Base-by-base conservation (phyloP, 2,329 filamentous ascomycete genomes). In the Fusarium sp. region DNA sequence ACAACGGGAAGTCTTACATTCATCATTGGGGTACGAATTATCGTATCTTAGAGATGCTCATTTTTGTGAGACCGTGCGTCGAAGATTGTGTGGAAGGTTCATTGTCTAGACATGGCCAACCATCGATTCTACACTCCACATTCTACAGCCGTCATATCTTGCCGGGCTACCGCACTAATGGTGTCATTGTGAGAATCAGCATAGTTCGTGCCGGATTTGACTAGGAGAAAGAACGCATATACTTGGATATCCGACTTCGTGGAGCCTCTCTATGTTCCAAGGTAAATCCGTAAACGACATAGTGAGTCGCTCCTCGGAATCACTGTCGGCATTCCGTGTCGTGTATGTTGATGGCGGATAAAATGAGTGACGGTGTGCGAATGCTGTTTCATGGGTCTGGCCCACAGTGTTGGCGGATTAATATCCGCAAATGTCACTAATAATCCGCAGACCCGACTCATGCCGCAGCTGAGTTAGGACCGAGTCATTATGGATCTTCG, bases 191-290 rank as follows among this genome's bases (percentile, higher is more conserved):
- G 18, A 41, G n/a, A 41, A 41, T 39, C 60, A 29, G 61, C 61
- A 1, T 73, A 62, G 52, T 82, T 41, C n/a, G 6, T 41, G 3
- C n/a, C 5, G n/a, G 39, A 41, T 20, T 6, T 10, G 8, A 20
- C 20, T 22, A 45, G 20, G n/a, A 8, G 14, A 45, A 22, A 22
- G 6, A 45, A 7, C n/a, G 41, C 11, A 45, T 16, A 45, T 8
- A 22, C 20, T 22, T 45, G 20, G 20, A 45, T 22, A 14, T 22
- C 41, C 20, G 41, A 2, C 41, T 22, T 22, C 6, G 13, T 8
- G 20, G 41, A 14, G 11, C 22, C 41, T 45, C 41, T 8, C 6
- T 6, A 43, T 43, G 1, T 13, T 5, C 6, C 11, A 20, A 22
- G 9, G 41, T 5, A 20, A 45, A 39, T 39, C 37, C 18, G 37